Base-by-base conservation (phyloP, 208 protist genomes). In the Vickermania spadyakhi region DNA sequence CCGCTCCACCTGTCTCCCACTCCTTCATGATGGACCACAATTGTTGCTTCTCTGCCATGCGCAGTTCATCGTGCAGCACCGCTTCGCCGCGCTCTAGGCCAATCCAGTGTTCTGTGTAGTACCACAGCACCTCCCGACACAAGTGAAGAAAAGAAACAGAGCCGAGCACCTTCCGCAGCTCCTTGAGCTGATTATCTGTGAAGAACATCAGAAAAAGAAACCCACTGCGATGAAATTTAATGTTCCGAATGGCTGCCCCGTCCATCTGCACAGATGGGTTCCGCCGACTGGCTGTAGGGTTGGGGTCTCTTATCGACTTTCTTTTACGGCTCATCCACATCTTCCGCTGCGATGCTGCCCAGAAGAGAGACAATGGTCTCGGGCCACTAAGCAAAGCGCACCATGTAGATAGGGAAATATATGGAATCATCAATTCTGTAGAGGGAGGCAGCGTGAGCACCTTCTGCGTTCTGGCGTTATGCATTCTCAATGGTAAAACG, bases 81-180 rank as follows among this genome's bases (percentile, higher is more conserved):
- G 45, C 58, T 23, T 22, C 7, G n/a, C 7, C 21, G 23, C 52
- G 52, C 4, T 57, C 31, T 3, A 28, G 31, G 3, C 27, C 3
- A 11, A 52, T 49, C 22, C 26, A 14, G 28, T 56, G 51, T 4
- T 21, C 21, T 2, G 4, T 3, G 41, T 56, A 68, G 25, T 18
- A 5, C 11, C 49, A 21, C 25, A 68, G 21, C 18, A 68, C 5
- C 2, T 56, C 49, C 31, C 25, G 36, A 14, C 36, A 30, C 23
- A 68, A 56, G 1, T 41, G 5, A 31, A 68, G 49, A 29, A 68
- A 68, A n/a, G 56, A 26, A 27, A 68, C 1, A 42, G 62, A 27
- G 29, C 62, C 62, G 25, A 68, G 36, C 5, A 45, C n/a, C 2
- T 31, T 14, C 30, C 29, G 30, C 22, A 65, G 51, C n/a, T 11